Conservation (phyloP, 2,329 filamentous ascomycete genomes). For the Xylaria sp. region DNA sequence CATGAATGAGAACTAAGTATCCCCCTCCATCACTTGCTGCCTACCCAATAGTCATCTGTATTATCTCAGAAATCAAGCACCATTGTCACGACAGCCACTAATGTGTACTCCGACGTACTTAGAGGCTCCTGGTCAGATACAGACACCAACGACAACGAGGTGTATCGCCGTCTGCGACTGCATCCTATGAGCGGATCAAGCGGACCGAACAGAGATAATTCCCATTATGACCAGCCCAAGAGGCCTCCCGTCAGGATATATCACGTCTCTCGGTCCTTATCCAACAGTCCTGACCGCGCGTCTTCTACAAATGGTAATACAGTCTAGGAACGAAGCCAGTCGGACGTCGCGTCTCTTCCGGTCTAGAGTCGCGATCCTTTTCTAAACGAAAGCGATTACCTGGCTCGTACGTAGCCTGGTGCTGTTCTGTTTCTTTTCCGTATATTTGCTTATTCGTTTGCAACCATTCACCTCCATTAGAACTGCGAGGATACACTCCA, state of each 20-base stretch:
- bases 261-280: background rate
- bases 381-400: background rate
- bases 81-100: slow-evolving; percentile 8
- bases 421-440: background rate
- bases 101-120: slow-evolving; percentile 16
- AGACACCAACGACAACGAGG: background rate
- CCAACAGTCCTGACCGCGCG: background rate
- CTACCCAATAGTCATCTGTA: slow-evolving; percentile 1
- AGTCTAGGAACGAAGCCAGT: slow-evolving; percentile 4
- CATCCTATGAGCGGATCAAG: background rate
- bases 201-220: background rate
- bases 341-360: background rate
- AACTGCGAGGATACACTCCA: background rate
- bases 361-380: background rate
- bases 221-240: background rate
- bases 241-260: background rate
- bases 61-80: background rate
- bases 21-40: slow-evolving; percentile 1
- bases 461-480: background rate
- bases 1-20: slow-evolving; percentile 1
- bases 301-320: background rate
- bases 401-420: background rate
- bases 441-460: background rate
- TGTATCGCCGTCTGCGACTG: background rate
- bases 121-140: background rate